Conservation (phyloP, 1,284 basidiomycete genomes). For the Stereum hirsutum region DNA sequence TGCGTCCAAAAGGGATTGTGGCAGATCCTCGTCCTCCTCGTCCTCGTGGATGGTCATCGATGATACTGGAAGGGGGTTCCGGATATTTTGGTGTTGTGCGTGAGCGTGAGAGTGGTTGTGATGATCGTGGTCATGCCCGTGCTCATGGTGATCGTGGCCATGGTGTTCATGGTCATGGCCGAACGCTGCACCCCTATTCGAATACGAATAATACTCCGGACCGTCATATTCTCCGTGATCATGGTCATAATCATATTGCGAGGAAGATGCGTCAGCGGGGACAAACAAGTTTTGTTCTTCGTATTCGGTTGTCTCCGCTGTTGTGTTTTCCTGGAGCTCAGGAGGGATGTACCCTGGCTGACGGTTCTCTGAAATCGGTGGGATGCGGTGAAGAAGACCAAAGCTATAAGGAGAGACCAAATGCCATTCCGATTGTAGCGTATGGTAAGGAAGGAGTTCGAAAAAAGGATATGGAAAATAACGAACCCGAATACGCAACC, state of each 20-base stretch:
- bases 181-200: conserved; percentile 23
- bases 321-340: conserved; percentile 28
- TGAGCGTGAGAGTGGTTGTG: conserved; percentile 17
- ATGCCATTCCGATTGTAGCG: too few species aligned
- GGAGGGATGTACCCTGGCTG: conserved; percentile 43
- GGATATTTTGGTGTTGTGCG: too few species aligned
- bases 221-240: conserved; percentile 1
- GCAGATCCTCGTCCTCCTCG: too few species aligned
- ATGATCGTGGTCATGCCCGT: conserved; percentile 8
- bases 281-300: conserved; percentile 63
- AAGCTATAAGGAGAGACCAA: conserved; percentile 33
- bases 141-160: conserved; percentile 10
- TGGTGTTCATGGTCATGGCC: conserved; percentile 4
- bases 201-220: too few species aligned
- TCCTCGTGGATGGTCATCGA: conserved; percentile 11
- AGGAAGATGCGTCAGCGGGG: conserved; percentile 65
- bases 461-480: conserved; percentile 1
- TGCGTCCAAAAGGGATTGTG: too few species aligned
- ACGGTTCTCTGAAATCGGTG: conserved; percentile 48
- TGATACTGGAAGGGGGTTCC: too few species aligned
- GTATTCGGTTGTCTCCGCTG: conserved; percentile 34
- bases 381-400: conserved; percentile 86
- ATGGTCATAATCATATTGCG: conserved; percentile 6
- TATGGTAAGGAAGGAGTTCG: neutral
- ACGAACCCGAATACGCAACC: conserved; percentile 90